Conservation (phyloP, 139 green algal genomes). For the Yamagishiella unicocca region DNA sequence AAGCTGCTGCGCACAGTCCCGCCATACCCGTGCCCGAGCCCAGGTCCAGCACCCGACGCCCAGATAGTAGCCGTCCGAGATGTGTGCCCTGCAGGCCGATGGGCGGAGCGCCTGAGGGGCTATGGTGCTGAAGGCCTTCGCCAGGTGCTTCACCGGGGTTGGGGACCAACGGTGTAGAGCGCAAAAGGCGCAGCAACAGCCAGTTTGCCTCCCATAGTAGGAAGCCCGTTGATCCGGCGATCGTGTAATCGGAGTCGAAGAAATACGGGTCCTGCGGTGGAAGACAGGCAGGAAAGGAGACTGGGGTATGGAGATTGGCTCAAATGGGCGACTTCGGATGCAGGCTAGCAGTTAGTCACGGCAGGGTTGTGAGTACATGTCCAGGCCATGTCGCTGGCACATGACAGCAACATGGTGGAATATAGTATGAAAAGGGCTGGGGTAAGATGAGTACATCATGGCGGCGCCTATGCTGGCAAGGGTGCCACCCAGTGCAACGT, state of each 20-base stretch:
- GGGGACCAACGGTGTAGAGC: background rate
- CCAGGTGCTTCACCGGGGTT: too few relatives aligned
- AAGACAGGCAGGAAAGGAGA: background rate
- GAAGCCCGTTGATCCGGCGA: slow-evolving; percentile 45
- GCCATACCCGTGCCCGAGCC: slow-evolving; percentile 68
- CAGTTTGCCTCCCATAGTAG: slow-evolving; percentile 50
- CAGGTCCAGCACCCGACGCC: slow-evolving; percentile 66
- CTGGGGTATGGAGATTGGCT: too few relatives aligned
- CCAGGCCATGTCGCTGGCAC: too few relatives aligned
- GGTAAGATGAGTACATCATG: too few relatives aligned
- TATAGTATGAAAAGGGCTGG: too few relatives aligned
- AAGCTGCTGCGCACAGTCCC: slow-evolving; percentile 63
- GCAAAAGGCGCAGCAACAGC: slow-evolving; percentile 32
- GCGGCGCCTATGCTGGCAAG: too few relatives aligned
- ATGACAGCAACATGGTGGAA: too few relatives aligned
- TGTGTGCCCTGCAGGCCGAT: too few relatives aligned
- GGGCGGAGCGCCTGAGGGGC: background rate
- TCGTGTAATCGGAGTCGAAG: slow-evolving; percentile 44
- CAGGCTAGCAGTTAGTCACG: too few relatives aligned
- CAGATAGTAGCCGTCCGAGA: slow-evolving; percentile 31
- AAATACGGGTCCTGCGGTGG: slow-evolving; percentile 39
- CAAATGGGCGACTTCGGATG: too few relatives aligned
- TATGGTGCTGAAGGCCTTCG: background rate
- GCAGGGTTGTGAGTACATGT: too few relatives aligned
- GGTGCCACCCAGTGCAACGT: too few relatives aligned